Evolutionary conservation across 306 rosid species (phyloP).

Genomic region (Cotoneaster glaucophyllus): DNA sequence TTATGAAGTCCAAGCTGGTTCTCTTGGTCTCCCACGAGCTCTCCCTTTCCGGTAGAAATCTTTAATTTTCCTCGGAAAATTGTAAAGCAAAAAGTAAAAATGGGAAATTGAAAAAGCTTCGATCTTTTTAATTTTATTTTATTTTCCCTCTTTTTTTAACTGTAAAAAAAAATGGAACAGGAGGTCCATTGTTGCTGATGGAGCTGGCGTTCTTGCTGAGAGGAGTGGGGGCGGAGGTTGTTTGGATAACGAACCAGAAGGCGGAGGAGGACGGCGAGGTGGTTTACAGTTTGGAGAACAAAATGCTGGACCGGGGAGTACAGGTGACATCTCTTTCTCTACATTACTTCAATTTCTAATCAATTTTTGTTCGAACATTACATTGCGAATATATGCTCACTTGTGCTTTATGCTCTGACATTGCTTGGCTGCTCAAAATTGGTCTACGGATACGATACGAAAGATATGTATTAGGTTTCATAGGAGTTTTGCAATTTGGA

Average conservation of each 20-base stretch:
- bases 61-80: background rate
- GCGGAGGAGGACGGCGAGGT: conserved; percentile 44
- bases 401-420: background rate
- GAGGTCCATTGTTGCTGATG: conserved; percentile 76
- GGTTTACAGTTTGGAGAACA: conserved; percentile 59
- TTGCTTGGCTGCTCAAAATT: background rate
- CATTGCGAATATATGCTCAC: background rate
- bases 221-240: conserved; percentile 63
- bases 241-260: conserved; percentile 70
- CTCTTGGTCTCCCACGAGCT: conserved; percentile 84
- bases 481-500: background rate
- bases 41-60: conserved; percentile 61
- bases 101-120: background rate
- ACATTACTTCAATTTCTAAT: background rate
- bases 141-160: background rate
- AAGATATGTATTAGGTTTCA: background rate
- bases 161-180: conserved; percentile 11
- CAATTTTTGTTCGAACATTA: no score
- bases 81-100: background rate
- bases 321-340: conserved; percentile 31
- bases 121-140: background rate
- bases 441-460: background rate
- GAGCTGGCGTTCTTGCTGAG: conserved; percentile 73
- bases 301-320: conserved; percentile 75
- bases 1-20: conserved; percentile 84